Base-by-base conservation (phyloP, 2,329 filamentous ascomycete species). In the Acarospora socialis region DNA sequence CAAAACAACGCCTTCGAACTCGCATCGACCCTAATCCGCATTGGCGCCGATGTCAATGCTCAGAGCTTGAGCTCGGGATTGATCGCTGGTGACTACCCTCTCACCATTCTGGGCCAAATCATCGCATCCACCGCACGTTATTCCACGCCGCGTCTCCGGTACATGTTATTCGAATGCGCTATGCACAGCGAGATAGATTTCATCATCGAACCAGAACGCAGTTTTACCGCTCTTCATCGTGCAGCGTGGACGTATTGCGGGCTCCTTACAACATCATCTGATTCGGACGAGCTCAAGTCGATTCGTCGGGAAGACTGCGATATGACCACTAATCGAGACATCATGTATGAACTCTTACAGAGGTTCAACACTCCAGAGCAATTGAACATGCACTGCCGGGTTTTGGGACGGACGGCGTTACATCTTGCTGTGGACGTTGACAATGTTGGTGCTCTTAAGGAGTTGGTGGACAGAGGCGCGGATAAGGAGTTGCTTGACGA, bases 401-500 rank as follows among this genome's bases (percentile, higher is more conserved):
- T 32, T 5, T 16, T 28, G 7, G 33, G 38, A 2, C 29, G 30
- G 21, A 41, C 38, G 17, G 38, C 38, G 19, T 16, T 41, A 9
- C 36, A 41, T 30, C 21, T 39, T 12, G 37, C 39, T 4, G 29
- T 41, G 12, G 20, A 27, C 13, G 22, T 28, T 7, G 18, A 22
- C 5, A 39, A 39, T 30, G 14, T 30, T 5, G 21, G 25, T 5
- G 31, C 30, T 5, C 31, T 41, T 9, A 30, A 35, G 28, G 15
- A 19, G 12, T 27, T 41, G 19, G 18, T 40, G 10, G 28, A 33
- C 10, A 20, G 23, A 3, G 38, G 30, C 2, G 27, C 30, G 4
- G 30, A 30, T 14, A 14, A 17, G 21, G 26, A 15, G 5, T 21
- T 34, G 13, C 5, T n/a, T n/a, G 32, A 34, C 14, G 17, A 7